Percentiles rank a stretch among this genome's conserved stretches.
Evolutionary conservation across 2,329 filamentous ascomycete species (phyloP).

Genomic region (Colletotrichum neosansevieriae): DNA sequence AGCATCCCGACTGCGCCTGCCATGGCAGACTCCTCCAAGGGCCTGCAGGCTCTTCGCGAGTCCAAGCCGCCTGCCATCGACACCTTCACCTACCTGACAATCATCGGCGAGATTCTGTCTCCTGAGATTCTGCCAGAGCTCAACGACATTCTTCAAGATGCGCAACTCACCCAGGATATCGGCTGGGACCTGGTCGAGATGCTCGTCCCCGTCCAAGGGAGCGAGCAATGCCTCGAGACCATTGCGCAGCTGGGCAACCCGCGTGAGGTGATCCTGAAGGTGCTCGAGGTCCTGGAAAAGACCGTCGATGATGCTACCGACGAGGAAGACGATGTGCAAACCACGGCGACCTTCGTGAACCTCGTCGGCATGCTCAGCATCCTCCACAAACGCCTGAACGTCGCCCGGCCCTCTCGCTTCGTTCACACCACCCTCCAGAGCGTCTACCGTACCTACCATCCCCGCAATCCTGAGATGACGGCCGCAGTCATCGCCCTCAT

Average conservation of each 20-base stretch:
- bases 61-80: constrained; percentile 69
- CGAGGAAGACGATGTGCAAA: constrained; percentile 52
- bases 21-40: constrained; percentile 51
- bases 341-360: constrained; percentile 70
- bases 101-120: constrained; percentile 79
- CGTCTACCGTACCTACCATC: constrained; percentile 74
- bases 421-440: constrained; percentile 81
- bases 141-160: constrained; percentile 76
- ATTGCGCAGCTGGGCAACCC: constrained; percentile 84
- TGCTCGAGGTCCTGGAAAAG: constrained; percentile 78
- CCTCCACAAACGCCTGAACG: constrained; percentile 79
- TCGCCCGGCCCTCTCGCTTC: constrained; percentile 82
- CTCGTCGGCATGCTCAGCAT: constrained; percentile 79
- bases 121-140: constrained; percentile 75
- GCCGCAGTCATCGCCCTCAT: constrained; percentile 78
- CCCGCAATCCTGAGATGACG: constrained; percentile 74
- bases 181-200: constrained; percentile 88
- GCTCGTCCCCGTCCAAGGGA: constrained; percentile 74
- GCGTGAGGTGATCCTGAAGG: constrained; percentile 83
- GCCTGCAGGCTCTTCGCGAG: constrained; percentile 60
- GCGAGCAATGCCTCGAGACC: constrained; percentile 78
- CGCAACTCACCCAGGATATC: constrained; percentile 78
- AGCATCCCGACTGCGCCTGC: constrained; percentile 20
- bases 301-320: constrained; percentile 57
- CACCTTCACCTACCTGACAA: constrained; percentile 81